Percentiles rank a stretch among this genome's conserved stretches.
These are phyloP conservation scores for Astragalus membranaceus DNA, from an alignment of 306 rosid species.

Conservation along the genomic window DNA sequence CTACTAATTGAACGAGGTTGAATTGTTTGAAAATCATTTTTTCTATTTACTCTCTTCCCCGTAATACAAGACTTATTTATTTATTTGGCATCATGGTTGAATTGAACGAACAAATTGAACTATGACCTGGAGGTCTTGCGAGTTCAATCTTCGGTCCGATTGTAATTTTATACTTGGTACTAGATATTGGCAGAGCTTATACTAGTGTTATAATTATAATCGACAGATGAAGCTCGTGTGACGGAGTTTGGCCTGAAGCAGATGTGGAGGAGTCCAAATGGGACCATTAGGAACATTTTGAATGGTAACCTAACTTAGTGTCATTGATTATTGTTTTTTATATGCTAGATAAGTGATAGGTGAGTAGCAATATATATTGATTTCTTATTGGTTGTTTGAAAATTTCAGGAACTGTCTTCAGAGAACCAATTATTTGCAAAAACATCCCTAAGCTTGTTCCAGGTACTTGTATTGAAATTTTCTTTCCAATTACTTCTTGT, in stretches of 20 bases:
- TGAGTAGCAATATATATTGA: neutral
- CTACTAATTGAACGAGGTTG: too few relatives aligned
- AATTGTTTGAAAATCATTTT: too few relatives aligned
- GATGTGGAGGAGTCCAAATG: constrained; percentile 99
- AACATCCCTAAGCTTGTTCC: constrained; percentile 94
- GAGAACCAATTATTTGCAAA: constrained; percentile 97
- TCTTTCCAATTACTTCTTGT: neutral
- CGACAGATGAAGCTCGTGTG: constrained; percentile 86
- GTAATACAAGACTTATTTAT: too few relatives aligned
- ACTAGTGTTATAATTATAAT: constrained; percentile 18
- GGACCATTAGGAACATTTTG: constrained; percentile 94
- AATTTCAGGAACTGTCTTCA: constrained; percentile 84
- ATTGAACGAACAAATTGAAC: too few relatives aligned
- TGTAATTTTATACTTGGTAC: neutral
- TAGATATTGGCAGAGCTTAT: constrained; percentile 10
- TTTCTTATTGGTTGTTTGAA: neutral
- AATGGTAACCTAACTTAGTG: constrained; percentile 50
- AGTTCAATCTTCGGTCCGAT: too few relatives aligned
- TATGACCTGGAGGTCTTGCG: too few relatives aligned
- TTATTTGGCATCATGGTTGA: too few relatives aligned
- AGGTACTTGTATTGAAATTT: constrained; percentile 41
- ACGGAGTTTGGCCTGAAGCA: constrained; percentile 78
- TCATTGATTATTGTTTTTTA: neutral
- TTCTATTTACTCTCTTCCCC: too few relatives aligned
- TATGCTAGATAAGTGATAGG: neutral